Conservation (phyloP, 805 yeast genomes). For the Cyberlindnera mississippiensis region DNA sequence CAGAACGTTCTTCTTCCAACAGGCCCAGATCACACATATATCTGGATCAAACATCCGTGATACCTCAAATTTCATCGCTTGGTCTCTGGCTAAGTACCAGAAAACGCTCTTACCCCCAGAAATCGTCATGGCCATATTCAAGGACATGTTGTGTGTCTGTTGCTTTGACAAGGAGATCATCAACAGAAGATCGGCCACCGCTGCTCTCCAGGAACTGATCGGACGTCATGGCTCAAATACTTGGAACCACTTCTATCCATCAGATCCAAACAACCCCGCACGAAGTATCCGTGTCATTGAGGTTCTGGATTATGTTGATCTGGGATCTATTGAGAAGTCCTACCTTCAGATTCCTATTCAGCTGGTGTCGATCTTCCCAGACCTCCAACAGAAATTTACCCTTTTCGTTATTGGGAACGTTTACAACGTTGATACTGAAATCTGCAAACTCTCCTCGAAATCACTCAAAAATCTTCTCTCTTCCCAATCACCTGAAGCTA, state of each 20-base stretch:
- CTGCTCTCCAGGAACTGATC: constrained; percentile 80
- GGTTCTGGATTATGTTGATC: constrained; percentile 45
- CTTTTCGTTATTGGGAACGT: constrained; percentile 32
- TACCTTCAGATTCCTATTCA: constrained; percentile 35
- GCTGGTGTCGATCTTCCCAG: constrained; percentile 25
- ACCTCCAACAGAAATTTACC: constrained; percentile 27
- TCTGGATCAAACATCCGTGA: constrained; percentile 74
- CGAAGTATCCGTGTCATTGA: constrained; percentile 53
- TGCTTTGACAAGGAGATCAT: constrained; percentile 72
- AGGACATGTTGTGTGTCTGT: constrained; percentile 43
- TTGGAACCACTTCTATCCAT: constrained; percentile 28
- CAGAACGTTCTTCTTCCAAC: constrained; percentile 52
- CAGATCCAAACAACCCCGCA: constrained; percentile 28
- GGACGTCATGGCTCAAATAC: constrained; percentile 63
- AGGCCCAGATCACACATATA: constrained; percentile 44
- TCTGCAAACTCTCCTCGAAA: constrained; percentile 39
- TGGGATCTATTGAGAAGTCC: constrained; percentile 42
- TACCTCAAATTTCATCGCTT: constrained; percentile 77
- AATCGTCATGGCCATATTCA: constrained; percentile 22
- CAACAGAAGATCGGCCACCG: constrained; percentile 77
- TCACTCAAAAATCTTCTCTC: constrained; percentile 29
- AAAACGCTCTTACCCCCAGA: constrained; percentile 24
- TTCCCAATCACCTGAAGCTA: not conserved
- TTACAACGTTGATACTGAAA: constrained; percentile 37
- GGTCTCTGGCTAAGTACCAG: constrained; percentile 61